Base-by-base conservation (phyloP, 805 yeast genomes). In the Zygosaccharomyces gambellarensis region DNA sequence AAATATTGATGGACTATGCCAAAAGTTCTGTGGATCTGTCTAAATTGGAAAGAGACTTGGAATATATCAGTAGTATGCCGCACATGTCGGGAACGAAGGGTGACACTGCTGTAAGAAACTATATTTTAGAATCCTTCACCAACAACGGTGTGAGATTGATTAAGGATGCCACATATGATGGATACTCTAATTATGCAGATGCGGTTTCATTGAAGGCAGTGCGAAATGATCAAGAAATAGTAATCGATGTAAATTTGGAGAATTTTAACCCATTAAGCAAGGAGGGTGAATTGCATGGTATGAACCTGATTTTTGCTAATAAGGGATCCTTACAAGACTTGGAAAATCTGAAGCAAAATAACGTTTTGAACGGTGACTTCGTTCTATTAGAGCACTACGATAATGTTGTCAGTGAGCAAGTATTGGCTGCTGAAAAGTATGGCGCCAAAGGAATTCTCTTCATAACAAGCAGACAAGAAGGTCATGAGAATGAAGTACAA, bases 11-110 rank as follows among this genome's bases (percentile, higher is more conserved):
- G 12, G 70, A 71, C 4, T 77, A 77, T 43, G 71, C 85, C 6
- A 70, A 71, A 29, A 65, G 68, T n/a, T 73, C 77, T 39, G 71
- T 87, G 28, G 85, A 81, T 59, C 65, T 73, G 5, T 75, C 78
- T 22, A 65, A 79, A 21, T 72, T 92, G 65, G 82, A 82, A 58
- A 82, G 79, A 41, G 81, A 83, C 53, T 60, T 85, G 49, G 85
- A 86, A 56, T 87, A 87, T 58, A 62, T 89, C 22, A 81, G 90
- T 25, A 78, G 86, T 6, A 80, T 89, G 81, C 89, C 96, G 2
- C 97, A 90, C 63, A 68, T 85, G 55, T 81, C 97, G 0, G 98
- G 98, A 3, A 84, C 97, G 2, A 78, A 81, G 12, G 98, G 96
- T 17, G 97, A 89, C 64, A 67, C 81, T 51, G 77, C 92, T 0